Evolutionary conservation across 2,329 filamentous ascomycete species (phyloP).

Genomic region (Calonectria honghensis): DNA sequence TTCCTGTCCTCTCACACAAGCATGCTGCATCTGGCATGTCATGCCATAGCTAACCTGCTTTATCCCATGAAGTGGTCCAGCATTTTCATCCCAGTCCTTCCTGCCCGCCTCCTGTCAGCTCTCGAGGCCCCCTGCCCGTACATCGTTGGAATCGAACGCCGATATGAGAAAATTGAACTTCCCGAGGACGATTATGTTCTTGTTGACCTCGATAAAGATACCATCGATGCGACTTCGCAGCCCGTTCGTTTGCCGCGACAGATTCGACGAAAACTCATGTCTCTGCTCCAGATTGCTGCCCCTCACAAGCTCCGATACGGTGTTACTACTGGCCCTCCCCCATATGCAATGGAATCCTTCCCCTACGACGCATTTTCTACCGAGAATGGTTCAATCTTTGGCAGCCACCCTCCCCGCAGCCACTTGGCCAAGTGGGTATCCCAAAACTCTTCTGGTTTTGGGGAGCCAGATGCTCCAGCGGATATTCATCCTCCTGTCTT

Average conservation of each 20-base stretch:
- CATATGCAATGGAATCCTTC: conserved; percentile 94
- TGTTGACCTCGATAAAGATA: conserved; percentile 93
- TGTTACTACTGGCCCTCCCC: conserved; percentile 90
- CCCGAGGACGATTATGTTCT: conserved; percentile 97
- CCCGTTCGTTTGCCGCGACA: conserved; percentile 90
- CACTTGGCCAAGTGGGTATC: conserved; percentile 90
- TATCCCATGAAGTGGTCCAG: conserved; percentile 96
- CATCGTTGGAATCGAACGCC: conserved; percentile 94
- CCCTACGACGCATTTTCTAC: conserved; percentile 93
- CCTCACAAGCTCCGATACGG: conserved; percentile 92
- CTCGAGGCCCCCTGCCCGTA: conserved; percentile 97
- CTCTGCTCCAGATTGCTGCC: conserved; percentile 90
- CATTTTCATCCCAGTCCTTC: conserved; percentile 94
- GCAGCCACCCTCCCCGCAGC: conserved; percentile 79
- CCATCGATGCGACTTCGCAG: conserved; percentile 87
- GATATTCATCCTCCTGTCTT: conserved; percentile 81
- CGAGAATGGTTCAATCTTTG: conserved; percentile 89
- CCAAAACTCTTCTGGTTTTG: conserved; percentile 92
- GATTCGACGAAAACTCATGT: conserved; percentile 90
- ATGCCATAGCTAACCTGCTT: conserved; percentile 88
- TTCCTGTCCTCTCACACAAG: conserved; percentile 95
- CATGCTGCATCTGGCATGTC: conserved; percentile 95
- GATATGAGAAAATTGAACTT: conserved; percentile 89
- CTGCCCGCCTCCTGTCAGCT: conserved; percentile 89
- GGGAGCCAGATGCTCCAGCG: conserved; percentile 74